Conservation (phyloP, 208 protist genomes). For the Naegleria gruberi region DNA sequence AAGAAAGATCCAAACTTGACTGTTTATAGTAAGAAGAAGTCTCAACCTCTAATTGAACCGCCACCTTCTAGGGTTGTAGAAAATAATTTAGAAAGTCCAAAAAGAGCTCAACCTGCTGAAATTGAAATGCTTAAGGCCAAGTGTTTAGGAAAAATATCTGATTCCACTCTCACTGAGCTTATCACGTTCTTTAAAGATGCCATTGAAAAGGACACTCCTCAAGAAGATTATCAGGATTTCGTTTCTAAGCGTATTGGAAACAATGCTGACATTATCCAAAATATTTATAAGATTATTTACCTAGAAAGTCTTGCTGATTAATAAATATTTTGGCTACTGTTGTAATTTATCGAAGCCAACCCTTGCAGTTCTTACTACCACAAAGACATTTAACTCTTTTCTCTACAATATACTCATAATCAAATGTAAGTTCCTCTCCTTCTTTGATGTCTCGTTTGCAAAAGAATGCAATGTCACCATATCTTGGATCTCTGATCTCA, state of each 20-base stretch:
- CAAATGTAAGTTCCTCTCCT: constrained; percentile 1
- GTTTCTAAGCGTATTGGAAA: neutral
- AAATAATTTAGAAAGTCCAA: neutral
- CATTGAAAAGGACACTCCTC: neutral
- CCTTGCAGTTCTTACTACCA: neutral
- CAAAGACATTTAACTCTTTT: neutral
- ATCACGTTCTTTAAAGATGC: neutral
- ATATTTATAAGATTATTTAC: neutral
- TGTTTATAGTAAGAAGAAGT: too few relatives aligned
- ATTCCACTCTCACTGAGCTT: neutral
- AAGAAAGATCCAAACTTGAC: too few relatives aligned
- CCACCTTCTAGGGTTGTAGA: neutral
- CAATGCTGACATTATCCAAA: neutral
- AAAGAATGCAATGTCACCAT: neutral
- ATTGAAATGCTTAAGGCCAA: neutral
- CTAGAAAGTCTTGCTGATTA: neutral
- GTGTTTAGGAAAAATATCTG: neutral
- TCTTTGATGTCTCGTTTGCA: neutral
- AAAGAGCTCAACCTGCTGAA: neutral
- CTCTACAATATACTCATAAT: neutral
- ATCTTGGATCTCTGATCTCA: neutral
- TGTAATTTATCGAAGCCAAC: neutral
- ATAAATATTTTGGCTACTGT: too few relatives aligned
- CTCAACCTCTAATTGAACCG: too few relatives aligned
- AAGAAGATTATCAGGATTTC: neutral